Evolutionary conservation across 768 basidiomycete species (phyloP).

Genomic region (Cyathus striatus): DNA sequence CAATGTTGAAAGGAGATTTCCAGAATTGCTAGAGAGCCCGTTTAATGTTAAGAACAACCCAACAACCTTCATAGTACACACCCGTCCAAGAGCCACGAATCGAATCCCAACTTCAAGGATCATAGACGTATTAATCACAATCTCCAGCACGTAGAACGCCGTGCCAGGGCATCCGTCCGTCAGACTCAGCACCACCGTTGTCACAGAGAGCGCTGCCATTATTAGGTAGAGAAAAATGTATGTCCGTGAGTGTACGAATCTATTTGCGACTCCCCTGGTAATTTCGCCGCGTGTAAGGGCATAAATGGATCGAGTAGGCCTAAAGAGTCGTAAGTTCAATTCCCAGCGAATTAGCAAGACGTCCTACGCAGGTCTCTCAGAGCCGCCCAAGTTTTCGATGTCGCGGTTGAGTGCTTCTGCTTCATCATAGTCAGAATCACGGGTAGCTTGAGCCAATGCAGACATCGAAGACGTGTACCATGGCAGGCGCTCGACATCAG

Average conservation of each 20-base stretch:
- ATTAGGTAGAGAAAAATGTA: conserved; percentile 87
- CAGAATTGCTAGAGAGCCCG: conserved; percentile 78
- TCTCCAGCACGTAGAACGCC: conserved; percentile 86
- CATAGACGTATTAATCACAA: conserved; percentile 88
- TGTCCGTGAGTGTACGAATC: conserved; percentile 81
- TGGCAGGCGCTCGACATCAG: too few relatives aligned
- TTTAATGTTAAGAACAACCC: conserved; percentile 2
- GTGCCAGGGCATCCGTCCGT: conserved; percentile 80
- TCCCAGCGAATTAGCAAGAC: conserved; percentile 7
- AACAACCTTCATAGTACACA: conserved; percentile 31
- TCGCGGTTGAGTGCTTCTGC: too few relatives aligned
- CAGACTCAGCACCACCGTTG: conserved; percentile 81
- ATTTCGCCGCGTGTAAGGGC: conserved; percentile 80
- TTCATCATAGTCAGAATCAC: too few relatives aligned
- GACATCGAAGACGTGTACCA: too few relatives aligned
- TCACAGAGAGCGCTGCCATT: conserved; percentile 84
- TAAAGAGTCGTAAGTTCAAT: conserved; percentile 22
- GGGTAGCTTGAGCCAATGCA: too few relatives aligned
- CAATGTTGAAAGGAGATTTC: conserved; percentile 87
- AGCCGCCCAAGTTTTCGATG: too few relatives aligned
- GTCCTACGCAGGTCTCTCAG: too few relatives aligned
- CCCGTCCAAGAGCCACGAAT: conserved; percentile 89
- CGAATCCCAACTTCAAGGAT: conserved; percentile 90
- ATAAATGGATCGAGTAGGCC: conserved; percentile 79
- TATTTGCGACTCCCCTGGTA: conserved; percentile 79